These are phyloP conservation scores for Cryptomeria japonica DNA, from an alignment of 75 land plant genomes.

Conservation along the genomic window DNA sequence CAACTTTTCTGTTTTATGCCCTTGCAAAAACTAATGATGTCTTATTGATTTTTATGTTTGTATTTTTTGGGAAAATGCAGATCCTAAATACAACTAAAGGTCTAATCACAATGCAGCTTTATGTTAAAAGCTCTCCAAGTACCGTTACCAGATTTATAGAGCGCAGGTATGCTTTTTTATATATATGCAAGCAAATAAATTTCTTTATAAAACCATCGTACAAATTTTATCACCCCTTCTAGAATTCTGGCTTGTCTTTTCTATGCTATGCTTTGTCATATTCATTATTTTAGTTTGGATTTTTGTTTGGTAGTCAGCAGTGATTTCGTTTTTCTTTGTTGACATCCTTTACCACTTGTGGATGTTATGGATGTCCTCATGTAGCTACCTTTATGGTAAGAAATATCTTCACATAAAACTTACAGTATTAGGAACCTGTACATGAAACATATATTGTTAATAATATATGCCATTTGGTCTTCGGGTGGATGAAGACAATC, in stretches of 20 bases:
- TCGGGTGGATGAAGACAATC: not conserved
- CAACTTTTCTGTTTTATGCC: not conserved
- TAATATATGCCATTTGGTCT: not conserved
- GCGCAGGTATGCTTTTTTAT: constrained; percentile 57
- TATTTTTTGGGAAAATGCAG: constrained; percentile 26
- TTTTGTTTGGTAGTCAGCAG: not conserved
- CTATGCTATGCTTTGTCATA: not conserved
- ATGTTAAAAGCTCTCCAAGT: constrained; percentile 64
- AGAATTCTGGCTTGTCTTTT: not conserved
- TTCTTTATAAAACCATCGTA: not conserved
- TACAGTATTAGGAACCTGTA: not conserved
- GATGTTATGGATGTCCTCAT: not conserved
- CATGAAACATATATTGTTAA: not conserved
- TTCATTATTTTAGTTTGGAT: not conserved
- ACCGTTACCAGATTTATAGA: constrained; percentile 72
- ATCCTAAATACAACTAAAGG: constrained; percentile 83
- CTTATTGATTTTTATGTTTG: constrained; percentile 3
- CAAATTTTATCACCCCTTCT: not conserved
- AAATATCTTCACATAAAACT: not conserved
- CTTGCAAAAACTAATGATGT: not conserved
- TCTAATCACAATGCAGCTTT: constrained; percentile 71
- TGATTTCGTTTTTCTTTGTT: not conserved
- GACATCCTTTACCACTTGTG: not conserved
- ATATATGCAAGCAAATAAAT: not conserved
- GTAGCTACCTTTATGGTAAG: not conserved